Base-by-base conservation (phyloP, 176 grass and related monocot species). In the Areca catechu region DNA sequence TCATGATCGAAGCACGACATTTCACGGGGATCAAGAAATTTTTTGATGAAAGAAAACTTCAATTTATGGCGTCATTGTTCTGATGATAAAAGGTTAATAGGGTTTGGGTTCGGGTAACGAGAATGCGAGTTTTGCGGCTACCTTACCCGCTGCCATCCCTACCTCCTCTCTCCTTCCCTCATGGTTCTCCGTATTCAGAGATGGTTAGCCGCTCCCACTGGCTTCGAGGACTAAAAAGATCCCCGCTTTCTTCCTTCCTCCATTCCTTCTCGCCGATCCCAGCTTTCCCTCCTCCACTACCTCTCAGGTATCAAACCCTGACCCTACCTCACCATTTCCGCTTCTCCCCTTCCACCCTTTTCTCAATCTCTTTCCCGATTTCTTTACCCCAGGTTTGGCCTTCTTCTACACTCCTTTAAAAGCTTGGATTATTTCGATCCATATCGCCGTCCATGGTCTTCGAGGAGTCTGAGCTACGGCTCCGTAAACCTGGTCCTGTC, bases 401-500 rank as follows among this genome's bases (percentile, higher is more conserved):
- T 24, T 55, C 7, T 71, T 78, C 0, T 66, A 76, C 74, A 56
- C 14, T 59, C 53, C 56, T 29, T 53, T n/a, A 84, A 70, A 73
- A 70, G 22, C 48, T 48, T 61, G 10, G 50, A 71, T 15, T 76
- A 73, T 27, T 51, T 61, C 69, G 37, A 66, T 25, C 58, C 60
- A 16, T 81, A 68, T 68, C 19, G 20, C 14, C 14, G 72, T 57
- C 64, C 63, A 69, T 66, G 27, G 52, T 10, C 22, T 75, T 54
- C 71, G 60, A 71, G 86, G 62, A 71, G 71, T 66, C 53, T 75
- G 22, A 85, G 80, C 27, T 85, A 80, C 52, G 69, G 82, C 51
- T 88, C 78, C 29, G 86, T 91, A 7, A 78, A 86, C 75, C 76
- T 97, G 17, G 65, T 97, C 81, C 67, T 91, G 7, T 82, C 83